Percentiles rank a stretch among this genome's conserved stretches.
phyloP scores from a whole-genome alignment of 2,329 filamentous ascomycete genomes.

The Pleoardoris graminearum region DNA sequence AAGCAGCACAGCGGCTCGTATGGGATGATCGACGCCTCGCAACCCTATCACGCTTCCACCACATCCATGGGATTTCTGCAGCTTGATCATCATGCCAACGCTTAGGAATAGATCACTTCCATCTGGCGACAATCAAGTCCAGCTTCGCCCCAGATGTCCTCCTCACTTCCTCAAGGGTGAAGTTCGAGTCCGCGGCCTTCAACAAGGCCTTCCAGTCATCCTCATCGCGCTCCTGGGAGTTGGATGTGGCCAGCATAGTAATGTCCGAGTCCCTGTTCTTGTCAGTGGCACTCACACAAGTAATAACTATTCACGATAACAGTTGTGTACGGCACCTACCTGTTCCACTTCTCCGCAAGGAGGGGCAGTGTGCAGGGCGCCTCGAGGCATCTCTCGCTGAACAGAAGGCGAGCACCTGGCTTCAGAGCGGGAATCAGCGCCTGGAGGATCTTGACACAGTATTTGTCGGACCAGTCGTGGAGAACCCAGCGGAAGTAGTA shows the following conservation, averaged over 20 bases:
- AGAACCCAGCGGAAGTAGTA: conserved; percentile 47
- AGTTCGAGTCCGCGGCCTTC: conserved; percentile 41
- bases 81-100: conserved; percentile 7
- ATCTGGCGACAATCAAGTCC: conserved; percentile 14
- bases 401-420: conserved; percentile 21
- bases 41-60: conserved; percentile 3
- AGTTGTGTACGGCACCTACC: conserved; percentile 14
- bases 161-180: conserved; percentile 14
- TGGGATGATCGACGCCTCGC: conserved; percentile 4
- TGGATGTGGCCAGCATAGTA: conserved; percentile 52
- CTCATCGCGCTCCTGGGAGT: conserved; percentile 50
- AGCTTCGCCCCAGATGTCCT: conserved; percentile 15
- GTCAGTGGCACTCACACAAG: conserved; percentile 14
- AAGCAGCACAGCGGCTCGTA: conserved; percentile 5
- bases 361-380: conserved; percentile 12
- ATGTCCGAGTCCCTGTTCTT: conserved; percentile 43
- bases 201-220: conserved; percentile 52
- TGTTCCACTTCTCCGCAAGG: conserved; percentile 13
- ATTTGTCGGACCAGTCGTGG: conserved; percentile 48
- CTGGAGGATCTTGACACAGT: conserved; percentile 21
- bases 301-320: conserved; percentile 11
- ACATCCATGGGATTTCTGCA: conserved; percentile 8
- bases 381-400: conserved; percentile 18
- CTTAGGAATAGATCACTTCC: conserved; percentile 13
- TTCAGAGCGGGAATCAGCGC: conserved; percentile 26